These are phyloP conservation scores for Naganishia vishniacii DNA, from an alignment of 768 basidiomycete genomes.

Conservation along the genomic window DNA sequence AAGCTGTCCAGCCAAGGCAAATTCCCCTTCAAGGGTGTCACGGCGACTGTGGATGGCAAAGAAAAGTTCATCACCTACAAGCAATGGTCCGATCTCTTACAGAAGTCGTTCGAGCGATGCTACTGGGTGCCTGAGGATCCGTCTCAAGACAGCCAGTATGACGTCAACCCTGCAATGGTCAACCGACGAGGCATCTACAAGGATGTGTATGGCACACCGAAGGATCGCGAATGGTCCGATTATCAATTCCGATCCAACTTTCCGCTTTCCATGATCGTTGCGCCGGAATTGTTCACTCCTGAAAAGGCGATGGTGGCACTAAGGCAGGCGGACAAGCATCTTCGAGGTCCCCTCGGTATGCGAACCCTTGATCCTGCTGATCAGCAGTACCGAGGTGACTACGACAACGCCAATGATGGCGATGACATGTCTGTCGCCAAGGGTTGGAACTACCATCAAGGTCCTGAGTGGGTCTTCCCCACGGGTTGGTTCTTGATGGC, in stretches of 20 bases:
- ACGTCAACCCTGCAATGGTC: conserved; percentile 63
- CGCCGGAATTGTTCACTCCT: conserved; percentile 85
- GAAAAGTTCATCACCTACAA: conserved; percentile 72
- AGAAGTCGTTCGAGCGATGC: conserved; percentile 76
- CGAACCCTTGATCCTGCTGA: conserved; percentile 87
- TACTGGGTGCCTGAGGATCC: conserved; percentile 87
- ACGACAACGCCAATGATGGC: conserved; percentile 91
- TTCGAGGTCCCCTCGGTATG: conserved; percentile 90
- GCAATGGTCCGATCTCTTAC: conserved; percentile 81
- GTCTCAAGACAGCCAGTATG: conserved; percentile 64
- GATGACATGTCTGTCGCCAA: conserved; percentile 78
- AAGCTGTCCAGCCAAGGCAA: conserved; percentile 59
- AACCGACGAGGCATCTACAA: conserved; percentile 96
- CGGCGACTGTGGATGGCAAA: conserved; percentile 64
- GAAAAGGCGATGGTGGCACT: conserved; percentile 73
- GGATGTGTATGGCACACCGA: conserved; percentile 87
- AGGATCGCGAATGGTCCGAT: conserved; percentile 87
- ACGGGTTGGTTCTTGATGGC: conserved; percentile 91
- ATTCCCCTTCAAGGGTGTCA: conserved; percentile 87
- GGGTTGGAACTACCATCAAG: conserved; percentile 77
- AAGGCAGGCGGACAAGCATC: conserved; percentile 67
- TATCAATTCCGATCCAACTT: conserved; percentile 93
- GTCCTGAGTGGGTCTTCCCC: conserved; percentile 93
- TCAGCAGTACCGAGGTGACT: conserved; percentile 78
- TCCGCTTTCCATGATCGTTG: conserved; percentile 93